These are phyloP conservation scores for Dispira simplex DNA, from an alignment of 192 early-diverging fungal genomes.

Conservation along the genomic window DNA sequence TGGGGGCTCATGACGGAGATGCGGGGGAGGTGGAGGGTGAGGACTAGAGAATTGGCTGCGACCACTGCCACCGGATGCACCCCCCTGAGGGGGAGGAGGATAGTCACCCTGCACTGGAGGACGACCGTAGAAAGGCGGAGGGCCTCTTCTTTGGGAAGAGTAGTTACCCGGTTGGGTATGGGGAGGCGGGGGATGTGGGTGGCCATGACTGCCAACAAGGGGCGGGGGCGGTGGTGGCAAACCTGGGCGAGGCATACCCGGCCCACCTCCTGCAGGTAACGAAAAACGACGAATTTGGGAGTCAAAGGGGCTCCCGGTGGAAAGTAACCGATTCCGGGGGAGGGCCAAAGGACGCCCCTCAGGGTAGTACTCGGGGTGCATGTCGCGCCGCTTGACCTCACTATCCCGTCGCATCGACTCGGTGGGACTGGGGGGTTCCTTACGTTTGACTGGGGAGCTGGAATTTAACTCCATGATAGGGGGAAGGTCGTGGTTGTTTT, in stretches of 20 bases:
- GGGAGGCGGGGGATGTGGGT: background rate
- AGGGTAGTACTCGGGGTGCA: background rate
- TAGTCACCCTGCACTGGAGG: background rate
- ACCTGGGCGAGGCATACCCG: slow-evolving; percentile 2
- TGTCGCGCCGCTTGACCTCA: background rate
- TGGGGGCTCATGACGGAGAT: background rate
- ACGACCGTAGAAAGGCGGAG: background rate
- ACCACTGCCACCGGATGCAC: too few species aligned
- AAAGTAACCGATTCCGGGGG: background rate
- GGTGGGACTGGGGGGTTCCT: slow-evolving; percentile 3
- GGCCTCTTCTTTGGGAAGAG: background rate
- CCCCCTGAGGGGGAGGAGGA: background rate
- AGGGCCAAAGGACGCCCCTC: background rate
- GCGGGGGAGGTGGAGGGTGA: background rate
- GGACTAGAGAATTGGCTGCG: background rate
- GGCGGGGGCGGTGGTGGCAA: background rate
- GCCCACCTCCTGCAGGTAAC: background rate
- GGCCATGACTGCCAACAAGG: background rate
- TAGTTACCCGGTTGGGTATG: background rate
- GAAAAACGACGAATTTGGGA: background rate
- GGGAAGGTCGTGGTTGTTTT: background rate
- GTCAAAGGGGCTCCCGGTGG: background rate
- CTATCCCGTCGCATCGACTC: background rate
- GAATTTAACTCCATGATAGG: background rate
- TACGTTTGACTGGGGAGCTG: slow-evolving; percentile 2